Conservation (phyloP, 345 rosid genomes). For the Gossypium herbaceum region DNA sequence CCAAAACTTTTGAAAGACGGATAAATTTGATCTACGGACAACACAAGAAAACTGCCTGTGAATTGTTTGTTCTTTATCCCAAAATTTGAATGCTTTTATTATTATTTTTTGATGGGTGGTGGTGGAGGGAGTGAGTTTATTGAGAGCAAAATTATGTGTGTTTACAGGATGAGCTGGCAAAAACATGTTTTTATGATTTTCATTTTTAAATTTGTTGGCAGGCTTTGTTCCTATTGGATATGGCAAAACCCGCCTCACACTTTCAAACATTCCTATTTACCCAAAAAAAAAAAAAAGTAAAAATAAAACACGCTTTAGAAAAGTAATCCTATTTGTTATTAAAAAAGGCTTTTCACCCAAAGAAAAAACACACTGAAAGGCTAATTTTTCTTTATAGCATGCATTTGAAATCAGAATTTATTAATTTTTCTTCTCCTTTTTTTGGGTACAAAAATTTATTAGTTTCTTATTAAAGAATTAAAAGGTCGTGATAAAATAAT, state of each 20-base stretch:
- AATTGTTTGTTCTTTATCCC: background rate
- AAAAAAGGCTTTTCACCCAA: background rate
- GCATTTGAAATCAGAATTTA: background rate
- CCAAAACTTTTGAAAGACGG: no score
- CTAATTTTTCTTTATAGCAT: background rate
- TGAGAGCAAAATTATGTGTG: background rate
- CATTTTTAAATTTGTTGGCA: background rate
- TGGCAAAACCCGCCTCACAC: background rate
- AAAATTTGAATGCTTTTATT: background rate
- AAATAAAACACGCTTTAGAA: no score
- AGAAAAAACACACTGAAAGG: background rate
- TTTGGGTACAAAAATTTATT: no score
- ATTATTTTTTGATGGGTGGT: background rate
- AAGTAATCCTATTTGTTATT: no score
- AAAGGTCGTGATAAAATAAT: background rate
- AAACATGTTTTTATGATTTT: background rate
- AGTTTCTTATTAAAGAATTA: background rate
- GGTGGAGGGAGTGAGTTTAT: background rate
- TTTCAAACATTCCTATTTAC: background rate
- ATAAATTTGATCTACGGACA: no score
- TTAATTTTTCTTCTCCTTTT: background rate
- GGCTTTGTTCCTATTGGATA: background rate
- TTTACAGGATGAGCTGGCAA: constrained; percentile 3
- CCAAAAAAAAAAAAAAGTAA: no score
- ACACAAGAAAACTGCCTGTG: background rate